Conservation (phyloP, 2,329 filamentous ascomycete genomes). For the Thelonectria rubi region DNA sequence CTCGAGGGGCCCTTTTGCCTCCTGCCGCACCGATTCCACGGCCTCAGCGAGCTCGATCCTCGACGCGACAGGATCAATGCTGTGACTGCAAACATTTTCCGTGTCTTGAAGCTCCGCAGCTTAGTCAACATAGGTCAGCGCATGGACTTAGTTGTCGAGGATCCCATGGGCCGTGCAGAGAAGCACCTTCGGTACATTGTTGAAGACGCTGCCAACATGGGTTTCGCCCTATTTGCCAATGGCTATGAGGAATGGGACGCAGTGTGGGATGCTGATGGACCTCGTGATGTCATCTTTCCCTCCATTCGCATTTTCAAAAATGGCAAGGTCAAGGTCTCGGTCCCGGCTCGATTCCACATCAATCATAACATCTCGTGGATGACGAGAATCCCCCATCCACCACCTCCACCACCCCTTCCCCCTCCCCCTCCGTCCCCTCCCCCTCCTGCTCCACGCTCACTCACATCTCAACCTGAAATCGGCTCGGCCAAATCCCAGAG, state of each 20-base stretch:
- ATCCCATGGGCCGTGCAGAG: too few species aligned
- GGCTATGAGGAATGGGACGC: not conserved
- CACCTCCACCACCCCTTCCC: too few species aligned
- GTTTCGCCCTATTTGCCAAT: not conserved
- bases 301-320: too few species aligned
- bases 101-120: not conserved
- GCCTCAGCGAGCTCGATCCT: not conserved
- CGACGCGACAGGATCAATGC: not conserved
- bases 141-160: not conserved
- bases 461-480: too few species aligned
- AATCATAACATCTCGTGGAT: too few species aligned
- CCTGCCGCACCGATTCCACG: not conserved
- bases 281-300: too few species aligned
- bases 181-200: not conserved
- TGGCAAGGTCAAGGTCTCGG: too few species aligned
- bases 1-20: not conserved
- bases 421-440: too few species aligned
- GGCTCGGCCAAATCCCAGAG: too few species aligned
- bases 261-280: not conserved
- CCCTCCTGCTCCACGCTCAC: too few species aligned
- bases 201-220: not conserved
- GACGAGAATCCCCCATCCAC: too few species aligned
- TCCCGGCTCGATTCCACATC: too few species aligned
- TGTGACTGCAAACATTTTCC: not conserved
- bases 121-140: not conserved